Evolutionary conservation across 2,329 filamentous ascomycete species (phyloP).

Genomic region (Cladosporium sp.): DNA sequence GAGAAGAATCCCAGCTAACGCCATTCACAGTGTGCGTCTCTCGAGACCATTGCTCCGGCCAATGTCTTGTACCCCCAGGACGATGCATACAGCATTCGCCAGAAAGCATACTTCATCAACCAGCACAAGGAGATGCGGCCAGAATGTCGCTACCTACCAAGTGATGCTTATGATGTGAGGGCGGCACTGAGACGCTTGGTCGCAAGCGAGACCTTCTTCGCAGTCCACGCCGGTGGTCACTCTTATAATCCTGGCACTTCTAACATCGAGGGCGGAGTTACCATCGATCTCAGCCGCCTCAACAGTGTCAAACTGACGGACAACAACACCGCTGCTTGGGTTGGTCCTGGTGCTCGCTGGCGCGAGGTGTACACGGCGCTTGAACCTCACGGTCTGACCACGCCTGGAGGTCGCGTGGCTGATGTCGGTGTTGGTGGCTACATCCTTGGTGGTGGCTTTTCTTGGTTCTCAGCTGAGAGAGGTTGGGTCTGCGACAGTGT

Average conservation of each 20-base stretch:
- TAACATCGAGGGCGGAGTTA: slow-evolving; percentile 32
- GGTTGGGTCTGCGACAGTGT: slow-evolving; percentile 52
- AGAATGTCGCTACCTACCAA: slow-evolving; percentile 6
- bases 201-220: slow-evolving; percentile 27
- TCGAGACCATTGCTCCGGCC: slow-evolving; percentile 1
- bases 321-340: slow-evolving; percentile 27
- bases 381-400: slow-evolving; percentile 44
- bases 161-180: slow-evolving; percentile 2
- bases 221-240: slow-evolving; percentile 34
- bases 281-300: slow-evolving; percentile 32
- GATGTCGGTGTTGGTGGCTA: slow-evolving; percentile 51
- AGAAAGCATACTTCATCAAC: slow-evolving; percentile 13
- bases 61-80: slow-evolving; percentile 2
- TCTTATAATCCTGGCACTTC: slow-evolving; percentile 29
- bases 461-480: slow-evolving; percentile 48
- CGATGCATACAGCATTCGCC: slow-evolving; percentile 2
- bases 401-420: slow-evolving; percentile 49
- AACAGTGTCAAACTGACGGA: slow-evolving; percentile 24
- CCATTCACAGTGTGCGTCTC: slow-evolving; percentile 2
- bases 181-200: not conserved
- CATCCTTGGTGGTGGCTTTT: slow-evolving; percentile 51
- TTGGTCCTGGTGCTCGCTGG: slow-evolving; percentile 52
- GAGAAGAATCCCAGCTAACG: not conserved
- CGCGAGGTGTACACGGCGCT: slow-evolving; percentile 45
- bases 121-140: slow-evolving; percentile 11